Percentiles rank a stretch among this genome's conserved stretches.
Evolutionary conservation across 2,329 filamentous ascomycete species (phyloP).

Genomic region (Teratosphaeria zuluensis): DNA sequence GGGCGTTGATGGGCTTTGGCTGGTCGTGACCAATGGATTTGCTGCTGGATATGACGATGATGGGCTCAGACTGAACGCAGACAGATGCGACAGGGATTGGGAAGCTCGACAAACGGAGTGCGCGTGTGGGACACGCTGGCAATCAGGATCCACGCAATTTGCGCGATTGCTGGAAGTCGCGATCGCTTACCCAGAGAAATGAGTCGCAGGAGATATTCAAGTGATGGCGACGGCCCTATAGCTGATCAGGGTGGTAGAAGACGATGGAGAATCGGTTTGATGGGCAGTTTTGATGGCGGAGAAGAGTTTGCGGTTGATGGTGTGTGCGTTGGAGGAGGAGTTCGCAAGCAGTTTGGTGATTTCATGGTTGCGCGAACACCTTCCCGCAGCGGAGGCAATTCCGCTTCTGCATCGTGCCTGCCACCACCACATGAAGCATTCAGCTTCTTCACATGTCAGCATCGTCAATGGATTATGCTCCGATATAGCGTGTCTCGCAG

Average conservation of each 20-base stretch:
- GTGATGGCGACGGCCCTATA: background rate
- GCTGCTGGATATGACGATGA: background rate
- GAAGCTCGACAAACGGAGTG: background rate
- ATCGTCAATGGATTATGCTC: background rate
- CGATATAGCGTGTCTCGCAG: background rate
- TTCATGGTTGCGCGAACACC: background rate
- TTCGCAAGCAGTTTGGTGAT: background rate
- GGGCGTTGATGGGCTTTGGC: background rate
- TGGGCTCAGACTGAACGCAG: background rate
- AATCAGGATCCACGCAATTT: slow-evolving; percentile 1
- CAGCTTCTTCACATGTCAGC: background rate
- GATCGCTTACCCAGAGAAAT: background rate
- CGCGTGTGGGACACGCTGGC: background rate
- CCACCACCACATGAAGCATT: background rate
- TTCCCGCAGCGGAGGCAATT: background rate
- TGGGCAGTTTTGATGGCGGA: background rate
- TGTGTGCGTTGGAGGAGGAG: background rate
- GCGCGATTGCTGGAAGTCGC: background rate
- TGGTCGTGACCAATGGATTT: background rate
- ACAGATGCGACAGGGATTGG: background rate
- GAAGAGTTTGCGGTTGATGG: background rate
- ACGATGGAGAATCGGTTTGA: background rate
- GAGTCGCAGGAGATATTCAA: background rate
- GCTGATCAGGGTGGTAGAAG: background rate
- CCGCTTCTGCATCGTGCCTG: no score